phyloP scores from a whole-genome alignment of 1,139 yeast genomes.

The Tardiomyces blankii region DNA sequence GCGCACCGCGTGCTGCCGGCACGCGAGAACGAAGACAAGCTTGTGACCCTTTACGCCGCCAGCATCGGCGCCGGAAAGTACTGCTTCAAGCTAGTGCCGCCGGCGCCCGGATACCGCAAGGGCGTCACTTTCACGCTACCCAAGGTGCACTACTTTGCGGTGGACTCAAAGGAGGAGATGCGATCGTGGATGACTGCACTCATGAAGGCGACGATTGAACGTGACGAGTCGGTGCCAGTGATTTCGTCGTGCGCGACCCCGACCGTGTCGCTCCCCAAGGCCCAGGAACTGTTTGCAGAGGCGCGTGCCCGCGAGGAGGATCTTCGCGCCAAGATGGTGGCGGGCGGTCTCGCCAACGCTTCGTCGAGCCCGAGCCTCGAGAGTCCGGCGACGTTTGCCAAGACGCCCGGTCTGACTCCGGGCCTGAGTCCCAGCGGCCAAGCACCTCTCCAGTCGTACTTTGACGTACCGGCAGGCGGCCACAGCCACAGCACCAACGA shows the following conservation, averaged over 20 bases:
- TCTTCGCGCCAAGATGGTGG: slow-evolving; percentile 18
- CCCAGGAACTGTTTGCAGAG: slow-evolving; percentile 74
- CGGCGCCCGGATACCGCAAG: slow-evolving; percentile 93
- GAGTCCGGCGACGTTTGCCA: background rate
- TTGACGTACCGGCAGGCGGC: background rate
- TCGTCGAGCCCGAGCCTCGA: background rate
- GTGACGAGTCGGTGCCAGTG: slow-evolving; percentile 87
- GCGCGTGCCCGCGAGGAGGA: slow-evolving; percentile 34
- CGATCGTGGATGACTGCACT: slow-evolving; percentile 91
- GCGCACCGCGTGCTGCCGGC: slow-evolving; percentile 86
- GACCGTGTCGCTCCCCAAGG: slow-evolving; percentile 75
- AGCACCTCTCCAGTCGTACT: background rate
- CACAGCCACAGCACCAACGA: no score
- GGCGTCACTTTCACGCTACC: slow-evolving; percentile 96
- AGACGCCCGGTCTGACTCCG: background rate
- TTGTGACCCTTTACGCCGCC: slow-evolving; percentile 81
- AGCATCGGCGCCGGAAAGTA: slow-evolving; percentile 87
- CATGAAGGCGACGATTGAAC: slow-evolving; percentile 91
- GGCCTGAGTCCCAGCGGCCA: background rate
- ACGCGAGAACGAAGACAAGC: slow-evolving; percentile 59
- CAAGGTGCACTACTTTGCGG: slow-evolving; percentile 91
- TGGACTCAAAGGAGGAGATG: slow-evolving; percentile 85
- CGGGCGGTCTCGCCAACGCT: slow-evolving; percentile 9
- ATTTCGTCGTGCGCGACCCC: slow-evolving; percentile 94
- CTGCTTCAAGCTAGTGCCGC: slow-evolving; percentile 90